These are phyloP conservation scores for Knoxdaviesia capensis DNA, from an alignment of 2,329 filamentous ascomycete genomes.

Conservation along the genomic window DNA sequence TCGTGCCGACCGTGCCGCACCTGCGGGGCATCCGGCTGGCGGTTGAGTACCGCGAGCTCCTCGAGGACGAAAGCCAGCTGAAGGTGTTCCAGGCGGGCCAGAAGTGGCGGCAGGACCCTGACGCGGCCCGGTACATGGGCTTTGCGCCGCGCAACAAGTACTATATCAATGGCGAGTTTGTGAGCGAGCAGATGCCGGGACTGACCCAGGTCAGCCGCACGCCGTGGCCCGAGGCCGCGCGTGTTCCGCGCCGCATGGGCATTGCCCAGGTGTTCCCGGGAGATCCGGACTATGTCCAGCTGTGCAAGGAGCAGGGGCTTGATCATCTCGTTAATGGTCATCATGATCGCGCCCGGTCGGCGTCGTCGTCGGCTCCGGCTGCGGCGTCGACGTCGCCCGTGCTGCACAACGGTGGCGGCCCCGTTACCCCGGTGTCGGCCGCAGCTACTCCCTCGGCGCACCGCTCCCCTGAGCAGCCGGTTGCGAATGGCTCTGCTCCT, in stretches of 20 bases:
- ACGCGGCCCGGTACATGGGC: slow-evolving; percentile 25
- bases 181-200: slow-evolving; percentile 28
- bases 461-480: no score
- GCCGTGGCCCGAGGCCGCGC: slow-evolving; percentile 29
- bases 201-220: slow-evolving; percentile 26
- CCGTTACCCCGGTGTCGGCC: neutral
- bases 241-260: slow-evolving; percentile 30
- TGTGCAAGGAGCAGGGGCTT: slow-evolving; percentile 37
- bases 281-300: slow-evolving; percentile 33
- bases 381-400: slow-evolving; percentile 15
- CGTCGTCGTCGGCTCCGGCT: neutral
- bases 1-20: slow-evolving; percentile 36
- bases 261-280: slow-evolving; percentile 29
- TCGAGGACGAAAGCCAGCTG: slow-evolving; percentile 26
- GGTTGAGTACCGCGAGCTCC: slow-evolving; percentile 38
- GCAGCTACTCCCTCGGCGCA: no score
- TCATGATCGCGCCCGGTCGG: slow-evolving; percentile 7
- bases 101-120: slow-evolving; percentile 41
- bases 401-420: slow-evolving; percentile 21
- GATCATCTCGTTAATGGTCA: slow-evolving; percentile 24
- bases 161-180: slow-evolving; percentile 33
- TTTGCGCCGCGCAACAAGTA: slow-evolving; percentile 38
- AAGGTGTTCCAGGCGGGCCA: slow-evolving; percentile 19
- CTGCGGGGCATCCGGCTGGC: slow-evolving; percentile 32
- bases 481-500: no score